Evolutionary conservation across 116 monocot genomes (phyloP).

Genomic region (Phalaenopsis hybrid): DNA sequence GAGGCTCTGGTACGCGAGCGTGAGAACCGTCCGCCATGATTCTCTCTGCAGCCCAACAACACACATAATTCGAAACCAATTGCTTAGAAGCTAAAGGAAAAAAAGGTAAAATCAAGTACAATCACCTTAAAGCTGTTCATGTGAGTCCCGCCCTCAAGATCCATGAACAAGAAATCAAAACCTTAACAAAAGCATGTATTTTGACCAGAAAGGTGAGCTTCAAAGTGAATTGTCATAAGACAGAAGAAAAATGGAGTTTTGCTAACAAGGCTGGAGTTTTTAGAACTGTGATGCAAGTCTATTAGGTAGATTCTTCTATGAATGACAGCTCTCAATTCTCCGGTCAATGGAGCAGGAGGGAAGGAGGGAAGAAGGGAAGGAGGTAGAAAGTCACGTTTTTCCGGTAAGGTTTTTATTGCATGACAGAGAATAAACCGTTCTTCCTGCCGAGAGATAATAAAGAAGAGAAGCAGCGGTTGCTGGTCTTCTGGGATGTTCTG

Average conservation of each 20-base stretch:
- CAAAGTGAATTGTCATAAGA: neutral
- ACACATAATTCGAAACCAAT: neutral
- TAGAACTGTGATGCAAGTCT: neutral
- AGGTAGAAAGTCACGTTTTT: neutral
- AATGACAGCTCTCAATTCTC: neutral
- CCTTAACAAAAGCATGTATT: neutral
- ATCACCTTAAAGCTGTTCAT: constrained; percentile 6
- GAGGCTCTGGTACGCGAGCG: constrained; percentile 84
- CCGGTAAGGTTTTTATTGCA: neutral
- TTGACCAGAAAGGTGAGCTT: neutral
- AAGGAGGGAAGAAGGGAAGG: neutral
- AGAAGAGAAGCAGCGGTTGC: neutral
- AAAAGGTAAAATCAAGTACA: constrained; percentile 4
- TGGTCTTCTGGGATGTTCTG: neutral
- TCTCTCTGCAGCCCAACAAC: constrained; percentile 26
- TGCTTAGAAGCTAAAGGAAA: neutral
- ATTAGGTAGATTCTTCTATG: neutral
- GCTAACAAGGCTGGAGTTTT: neutral
- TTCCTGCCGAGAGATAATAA: neutral
- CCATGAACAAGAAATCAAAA: constrained; percentile 4
- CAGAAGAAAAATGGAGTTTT: neutral
- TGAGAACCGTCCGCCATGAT: constrained; percentile 59
- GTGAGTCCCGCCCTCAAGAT: constrained; percentile 16
- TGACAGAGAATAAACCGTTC: neutral
- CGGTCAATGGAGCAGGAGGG: neutral